Conservation (phyloP, 2,329 filamentous ascomycete genomes). For the Sporothrix pseudoabietina region DNA sequence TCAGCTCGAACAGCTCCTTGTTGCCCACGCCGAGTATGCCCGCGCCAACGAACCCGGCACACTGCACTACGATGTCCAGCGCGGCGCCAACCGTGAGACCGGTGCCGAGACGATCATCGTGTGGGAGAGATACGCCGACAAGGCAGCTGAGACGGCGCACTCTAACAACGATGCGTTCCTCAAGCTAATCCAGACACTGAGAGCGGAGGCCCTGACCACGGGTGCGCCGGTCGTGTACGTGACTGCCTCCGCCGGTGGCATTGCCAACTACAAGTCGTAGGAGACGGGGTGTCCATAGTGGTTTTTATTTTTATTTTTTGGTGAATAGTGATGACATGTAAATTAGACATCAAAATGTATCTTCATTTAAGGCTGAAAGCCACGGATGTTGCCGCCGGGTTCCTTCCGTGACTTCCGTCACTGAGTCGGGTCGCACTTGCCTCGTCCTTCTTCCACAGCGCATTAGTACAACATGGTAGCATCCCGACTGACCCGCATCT, state of each 20-base stretch:
- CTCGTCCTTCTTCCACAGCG: too few species aligned
- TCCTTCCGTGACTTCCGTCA: neutral
- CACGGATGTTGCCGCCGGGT: neutral
- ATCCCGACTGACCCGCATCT: neutral
- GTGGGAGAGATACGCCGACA: conserved; percentile 9
- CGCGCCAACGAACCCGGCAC: conserved; percentile 5
- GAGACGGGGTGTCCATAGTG: too few species aligned
- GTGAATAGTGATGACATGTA: too few species aligned
- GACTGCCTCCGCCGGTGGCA: neutral
- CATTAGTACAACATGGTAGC: neutral
- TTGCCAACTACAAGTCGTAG: neutral
- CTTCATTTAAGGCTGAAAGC: too few species aligned
- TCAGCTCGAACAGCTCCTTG: neutral
- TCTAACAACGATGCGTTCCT: neutral
- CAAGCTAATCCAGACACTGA: neutral
- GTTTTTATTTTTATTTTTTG: too few species aligned
- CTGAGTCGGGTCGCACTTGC: too few species aligned
- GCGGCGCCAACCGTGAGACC: neutral
- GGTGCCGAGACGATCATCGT: neutral
- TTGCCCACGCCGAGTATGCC: neutral
- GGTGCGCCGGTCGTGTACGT: neutral
- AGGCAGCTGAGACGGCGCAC: neutral
- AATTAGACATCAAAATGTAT: too few species aligned
- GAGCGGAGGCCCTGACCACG: neutral
- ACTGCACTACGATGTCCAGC: neutral